phyloP scores from a whole-genome alignment of 2,329 filamentous ascomycete genomes.

The Ceratocystis papillata region DNA sequence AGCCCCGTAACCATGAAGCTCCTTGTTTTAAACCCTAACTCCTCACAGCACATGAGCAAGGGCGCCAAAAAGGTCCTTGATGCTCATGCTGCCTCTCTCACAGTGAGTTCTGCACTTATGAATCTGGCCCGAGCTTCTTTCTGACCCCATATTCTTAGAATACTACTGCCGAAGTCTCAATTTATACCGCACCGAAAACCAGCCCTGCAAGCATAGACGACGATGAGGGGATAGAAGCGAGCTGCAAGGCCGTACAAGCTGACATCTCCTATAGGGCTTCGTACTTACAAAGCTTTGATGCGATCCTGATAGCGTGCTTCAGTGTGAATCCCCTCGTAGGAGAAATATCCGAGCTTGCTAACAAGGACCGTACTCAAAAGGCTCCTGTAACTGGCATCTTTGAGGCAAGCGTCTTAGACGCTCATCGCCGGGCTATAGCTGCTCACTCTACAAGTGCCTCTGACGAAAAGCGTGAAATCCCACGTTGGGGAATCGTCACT shows the following conservation, averaged over 20 bases:
- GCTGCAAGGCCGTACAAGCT: conserved; percentile 50
- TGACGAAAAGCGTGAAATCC: conserved; percentile 29
- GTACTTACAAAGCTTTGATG: conserved; percentile 44
- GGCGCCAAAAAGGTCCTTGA: conserved; percentile 40
- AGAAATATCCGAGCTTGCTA: conserved; percentile 37
- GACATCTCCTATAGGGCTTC: conserved; percentile 32
- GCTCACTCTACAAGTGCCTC: background rate
- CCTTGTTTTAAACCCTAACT: conserved; percentile 71
- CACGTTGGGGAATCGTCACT: conserved; percentile 72
- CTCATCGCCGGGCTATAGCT: conserved; percentile 40
- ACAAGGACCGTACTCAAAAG: conserved; percentile 24
- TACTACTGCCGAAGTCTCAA: background rate
- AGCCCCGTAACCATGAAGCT: conserved; percentile 34
- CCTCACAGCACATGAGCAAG: conserved; percentile 59
- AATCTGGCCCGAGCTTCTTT: background rate
- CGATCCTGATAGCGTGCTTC: conserved; percentile 80
- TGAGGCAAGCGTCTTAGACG: conserved; percentile 63
- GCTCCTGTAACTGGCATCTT: conserved; percentile 70
- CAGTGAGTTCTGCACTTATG: background rate
- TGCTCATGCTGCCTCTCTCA: background rate
- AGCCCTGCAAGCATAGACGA: conserved; percentile 66
- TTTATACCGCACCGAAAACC: conserved; percentile 7
- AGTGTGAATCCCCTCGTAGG: conserved; percentile 69
- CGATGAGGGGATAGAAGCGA: conserved; percentile 53
- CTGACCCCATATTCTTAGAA: background rate